Evolutionary conservation across 2,329 filamentous ascomycete genomes (phyloP).

Genomic region (Parafenestella ontariensis): DNA sequence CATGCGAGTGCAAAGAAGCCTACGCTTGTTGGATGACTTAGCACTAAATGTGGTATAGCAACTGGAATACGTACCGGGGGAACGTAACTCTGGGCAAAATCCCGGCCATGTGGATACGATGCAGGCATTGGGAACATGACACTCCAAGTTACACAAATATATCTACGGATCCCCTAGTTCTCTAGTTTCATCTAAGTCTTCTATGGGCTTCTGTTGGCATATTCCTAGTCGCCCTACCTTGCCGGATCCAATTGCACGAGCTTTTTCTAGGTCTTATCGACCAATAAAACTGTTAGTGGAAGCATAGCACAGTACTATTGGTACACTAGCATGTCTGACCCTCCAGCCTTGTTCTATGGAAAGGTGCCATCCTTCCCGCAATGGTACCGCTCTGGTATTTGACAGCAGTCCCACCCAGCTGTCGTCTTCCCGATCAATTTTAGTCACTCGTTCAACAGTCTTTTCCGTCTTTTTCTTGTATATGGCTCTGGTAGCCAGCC

Average conservation of each 20-base stretch:
- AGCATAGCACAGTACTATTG: not conserved
- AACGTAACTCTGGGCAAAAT: not conserved
- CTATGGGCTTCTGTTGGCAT: not conserved
- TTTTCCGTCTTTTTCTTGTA: constrained; percentile 2
- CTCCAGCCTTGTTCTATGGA: not conserved
- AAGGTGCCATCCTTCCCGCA: not conserved
- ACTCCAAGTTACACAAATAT: not conserved
- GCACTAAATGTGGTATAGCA: not conserved
- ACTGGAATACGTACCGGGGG: constrained; percentile 2
- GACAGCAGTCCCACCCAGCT: not conserved
- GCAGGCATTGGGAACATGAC: constrained; percentile 1
- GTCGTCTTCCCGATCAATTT: not conserved
- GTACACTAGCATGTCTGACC: constrained; percentile 4
- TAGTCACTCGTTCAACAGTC: not conserved
- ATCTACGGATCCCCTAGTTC: not conserved
- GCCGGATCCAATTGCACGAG: not conserved
- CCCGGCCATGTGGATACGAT: not conserved
- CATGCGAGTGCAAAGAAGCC: not conserved
- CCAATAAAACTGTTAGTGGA: not conserved
- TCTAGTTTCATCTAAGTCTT: not conserved
- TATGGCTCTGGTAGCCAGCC: constrained; percentile 22
- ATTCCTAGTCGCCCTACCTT: not conserved
- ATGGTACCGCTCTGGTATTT: constrained; percentile 3
- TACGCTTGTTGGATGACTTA: not conserved
- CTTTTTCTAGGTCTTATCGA: not conserved